A percentile compares a stretch with the other conserved stretches of the same genome.
Conservation (phyloP, 2,329 filamentous ascomycete genomes). For the Hawksworthiomyces lignivorus region DNA sequence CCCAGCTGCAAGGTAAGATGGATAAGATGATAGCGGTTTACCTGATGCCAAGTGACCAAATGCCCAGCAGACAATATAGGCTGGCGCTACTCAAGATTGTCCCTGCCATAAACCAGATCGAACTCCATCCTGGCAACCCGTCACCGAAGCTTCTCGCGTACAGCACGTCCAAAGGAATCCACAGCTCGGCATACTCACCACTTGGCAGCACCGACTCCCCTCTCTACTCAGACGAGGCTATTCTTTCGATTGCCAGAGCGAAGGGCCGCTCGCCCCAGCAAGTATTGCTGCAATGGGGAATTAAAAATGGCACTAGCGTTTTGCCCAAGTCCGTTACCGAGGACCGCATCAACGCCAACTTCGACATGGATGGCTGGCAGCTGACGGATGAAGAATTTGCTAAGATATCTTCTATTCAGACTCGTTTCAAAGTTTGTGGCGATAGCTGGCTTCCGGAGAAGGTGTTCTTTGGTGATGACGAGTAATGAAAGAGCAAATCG, state of each 20-base stretch:
- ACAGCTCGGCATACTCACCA: conserved; percentile 67
- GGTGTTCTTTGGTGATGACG: conserved; percentile 79
- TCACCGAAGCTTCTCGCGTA: conserved; percentile 72
- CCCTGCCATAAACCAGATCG: conserved; percentile 72
- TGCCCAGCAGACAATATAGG: no score
- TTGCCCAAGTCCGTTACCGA: conserved; percentile 79
- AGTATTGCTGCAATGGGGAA: conserved; percentile 71
- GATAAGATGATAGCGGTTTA: no score
- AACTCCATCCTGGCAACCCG: conserved; percentile 73
- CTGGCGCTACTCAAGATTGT: conserved; percentile 32
- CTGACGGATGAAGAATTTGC: conserved; percentile 66
- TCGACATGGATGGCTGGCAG: conserved; percentile 64
- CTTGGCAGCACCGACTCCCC: conserved; percentile 65
- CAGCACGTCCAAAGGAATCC: conserved; percentile 65
- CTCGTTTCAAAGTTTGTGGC: conserved; percentile 75
- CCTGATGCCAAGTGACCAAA: no score
- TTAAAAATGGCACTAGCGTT: conserved; percentile 73
- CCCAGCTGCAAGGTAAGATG: conserved; percentile 49
- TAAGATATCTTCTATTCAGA: conserved; percentile 58
- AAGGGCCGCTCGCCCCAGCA: conserved; percentile 68
- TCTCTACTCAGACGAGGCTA: conserved; percentile 57
- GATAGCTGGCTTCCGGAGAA: conserved; percentile 67
- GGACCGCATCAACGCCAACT: conserved; percentile 68
- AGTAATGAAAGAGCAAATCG: no score
- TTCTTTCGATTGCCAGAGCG: conserved; percentile 53